A percentile compares a stretch with the other conserved stretches of the same genome.
Evolutionary conservation across 2,329 filamentous ascomycete species (phyloP).

Genomic region (Trichoderma simmonsii): DNA sequence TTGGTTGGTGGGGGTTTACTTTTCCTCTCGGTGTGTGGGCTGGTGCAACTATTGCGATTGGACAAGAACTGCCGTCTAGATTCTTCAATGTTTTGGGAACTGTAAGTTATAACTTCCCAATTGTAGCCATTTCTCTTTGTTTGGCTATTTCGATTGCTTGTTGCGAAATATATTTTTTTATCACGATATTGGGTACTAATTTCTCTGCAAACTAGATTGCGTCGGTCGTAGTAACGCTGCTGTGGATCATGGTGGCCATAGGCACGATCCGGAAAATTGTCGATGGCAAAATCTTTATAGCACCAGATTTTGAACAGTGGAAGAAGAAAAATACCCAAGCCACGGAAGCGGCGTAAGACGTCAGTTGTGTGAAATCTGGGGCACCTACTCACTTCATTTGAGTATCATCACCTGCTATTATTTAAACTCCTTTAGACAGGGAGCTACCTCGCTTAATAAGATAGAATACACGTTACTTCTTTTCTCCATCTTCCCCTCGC

Average conservation of each 20-base stretch:
- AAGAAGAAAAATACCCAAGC: background rate
- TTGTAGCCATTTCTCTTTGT: background rate
- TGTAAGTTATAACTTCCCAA: background rate
- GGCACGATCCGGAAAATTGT: background rate
- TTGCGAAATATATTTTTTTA: no score
- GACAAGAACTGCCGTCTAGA: background rate
- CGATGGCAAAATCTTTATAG: background rate
- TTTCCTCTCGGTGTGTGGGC: background rate
- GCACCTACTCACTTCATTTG: background rate
- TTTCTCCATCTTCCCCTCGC: background rate
- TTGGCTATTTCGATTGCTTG: background rate
- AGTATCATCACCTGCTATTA: background rate
- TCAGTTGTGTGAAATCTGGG: background rate
- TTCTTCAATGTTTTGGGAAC: conserved; percentile 4
- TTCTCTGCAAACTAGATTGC: background rate
- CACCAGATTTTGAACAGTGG: background rate
- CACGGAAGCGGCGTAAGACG: background rate
- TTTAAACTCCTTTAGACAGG: background rate
- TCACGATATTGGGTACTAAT: background rate
- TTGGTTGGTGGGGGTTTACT: conserved; percentile 4
- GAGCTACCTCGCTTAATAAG: background rate
- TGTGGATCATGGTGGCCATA: background rate
- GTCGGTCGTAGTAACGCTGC: background rate
- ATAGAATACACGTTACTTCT: background rate
- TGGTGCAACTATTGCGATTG: conserved; percentile 1